Percentiles rank a stretch among this genome's conserved stretches.
phyloP scores from a whole-genome alignment of 2,329 filamentous ascomycete species.

The Neonectria faginata region DNA sequence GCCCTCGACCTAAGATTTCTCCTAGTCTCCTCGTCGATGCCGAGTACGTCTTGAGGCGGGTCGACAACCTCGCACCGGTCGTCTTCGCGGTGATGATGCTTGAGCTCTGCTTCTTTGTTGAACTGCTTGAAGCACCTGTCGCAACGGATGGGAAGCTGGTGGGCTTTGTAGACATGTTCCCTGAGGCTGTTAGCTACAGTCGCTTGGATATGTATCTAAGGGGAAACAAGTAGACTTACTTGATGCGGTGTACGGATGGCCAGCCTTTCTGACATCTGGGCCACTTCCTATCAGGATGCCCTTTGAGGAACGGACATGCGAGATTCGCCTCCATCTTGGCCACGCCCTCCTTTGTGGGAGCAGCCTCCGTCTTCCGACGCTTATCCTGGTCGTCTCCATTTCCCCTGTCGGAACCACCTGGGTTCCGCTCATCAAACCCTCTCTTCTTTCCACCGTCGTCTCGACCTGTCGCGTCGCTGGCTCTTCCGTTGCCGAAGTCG shows the following conservation, averaged over 20 bases:
- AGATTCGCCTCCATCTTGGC: background rate
- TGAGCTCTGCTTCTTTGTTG: constrained; percentile 13
- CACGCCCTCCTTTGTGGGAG: background rate
- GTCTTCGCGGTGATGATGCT: constrained; percentile 21
- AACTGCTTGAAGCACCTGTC: constrained; percentile 26
- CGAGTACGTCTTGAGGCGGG: constrained; percentile 10
- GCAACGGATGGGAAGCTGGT: constrained; percentile 26
- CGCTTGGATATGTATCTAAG: too few species aligned
- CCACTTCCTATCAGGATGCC: constrained; percentile 21
- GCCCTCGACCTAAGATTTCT: constrained; percentile 20
- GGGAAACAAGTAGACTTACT: background rate
- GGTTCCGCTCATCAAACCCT: constrained; percentile 17
- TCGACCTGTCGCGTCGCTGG: background rate
- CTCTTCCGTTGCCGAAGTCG: background rate
- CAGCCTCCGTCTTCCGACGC: constrained; percentile 24
- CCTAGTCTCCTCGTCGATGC: constrained; percentile 12
- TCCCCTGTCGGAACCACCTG: constrained; percentile 7
- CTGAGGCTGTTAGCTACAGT: constrained; percentile 4
- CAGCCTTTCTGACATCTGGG: constrained; percentile 20
- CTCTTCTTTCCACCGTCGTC: constrained; percentile 26
- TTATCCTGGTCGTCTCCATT: constrained; percentile 34
- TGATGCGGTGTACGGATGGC: constrained; percentile 28
- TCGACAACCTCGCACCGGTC: constrained; percentile 11
- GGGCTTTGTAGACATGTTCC: constrained; percentile 31
- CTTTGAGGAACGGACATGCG: constrained; percentile 32